A percentile compares a stretch with the other conserved stretches of the same genome.
These are phyloP conservation scores for Rhodosporidiobolus sp. DNA, from an alignment of 768 basidiomycete species.

Conservation along the genomic window DNA sequence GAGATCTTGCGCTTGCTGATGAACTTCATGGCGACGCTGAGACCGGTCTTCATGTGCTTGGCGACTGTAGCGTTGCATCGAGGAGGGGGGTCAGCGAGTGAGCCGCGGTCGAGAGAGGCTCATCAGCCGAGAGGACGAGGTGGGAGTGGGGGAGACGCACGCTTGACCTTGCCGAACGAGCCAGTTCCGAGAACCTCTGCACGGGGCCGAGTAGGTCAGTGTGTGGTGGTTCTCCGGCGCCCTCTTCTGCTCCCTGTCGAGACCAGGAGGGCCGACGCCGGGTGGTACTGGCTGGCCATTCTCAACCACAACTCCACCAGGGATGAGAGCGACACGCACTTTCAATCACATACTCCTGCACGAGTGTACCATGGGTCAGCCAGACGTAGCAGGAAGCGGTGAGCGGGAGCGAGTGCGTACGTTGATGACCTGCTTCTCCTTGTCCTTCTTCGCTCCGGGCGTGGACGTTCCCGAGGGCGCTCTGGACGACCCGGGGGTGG, in stretches of 20 bases:
- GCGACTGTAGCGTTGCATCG: constrained; percentile 80
- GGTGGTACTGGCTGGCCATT: too few species aligned
- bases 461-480: neutral
- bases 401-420: constrained; percentile 14
- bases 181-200: constrained; percentile 82
- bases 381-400: too few species aligned
- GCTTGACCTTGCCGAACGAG: constrained; percentile 98
- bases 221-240: too few species aligned
- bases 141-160: constrained; percentile 57
- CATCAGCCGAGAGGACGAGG: neutral
- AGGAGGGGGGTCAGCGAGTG: neutral
- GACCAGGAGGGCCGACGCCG: too few species aligned
- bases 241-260: too few species aligned
- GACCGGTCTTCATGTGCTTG: constrained; percentile 86
- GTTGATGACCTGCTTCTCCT: constrained; percentile 23
- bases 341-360: constrained; percentile 39
- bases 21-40: constrained; percentile 96
- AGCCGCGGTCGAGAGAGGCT: neutral
- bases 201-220: constrained; percentile 26
- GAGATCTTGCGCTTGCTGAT: constrained; percentile 92
- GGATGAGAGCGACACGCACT: constrained; percentile 7
- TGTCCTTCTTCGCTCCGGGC: neutral
- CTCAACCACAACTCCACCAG: too few species aligned
- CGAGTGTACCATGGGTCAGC: too few species aligned
- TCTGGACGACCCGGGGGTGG: constrained; percentile 12